Evolutionary conservation across 352 stramenopile genomes (phyloP), one percentile per base, ranked within the genome.

Genomic region (Globisporangium middletonii): DNA sequence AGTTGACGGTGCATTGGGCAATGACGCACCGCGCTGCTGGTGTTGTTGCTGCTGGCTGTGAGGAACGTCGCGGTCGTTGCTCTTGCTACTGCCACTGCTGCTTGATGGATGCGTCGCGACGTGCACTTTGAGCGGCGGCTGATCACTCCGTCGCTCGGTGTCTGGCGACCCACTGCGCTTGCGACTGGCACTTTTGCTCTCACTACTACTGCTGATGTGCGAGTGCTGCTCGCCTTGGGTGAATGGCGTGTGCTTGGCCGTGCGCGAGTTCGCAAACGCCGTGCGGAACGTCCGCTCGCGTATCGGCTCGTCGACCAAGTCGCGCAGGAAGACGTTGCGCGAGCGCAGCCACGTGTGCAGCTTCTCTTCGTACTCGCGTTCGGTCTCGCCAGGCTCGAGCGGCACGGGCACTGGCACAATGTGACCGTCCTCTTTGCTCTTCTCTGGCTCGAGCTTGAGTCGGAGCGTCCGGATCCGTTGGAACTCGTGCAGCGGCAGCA

Each of bases 351-450:
- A 69, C 6, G 51, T 44, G 9, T 46, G 15, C 12, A 69, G 49
- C 15, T 45, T 38, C 23, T 61, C 26, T 52, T 73, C 51, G 55
- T 69, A 65, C 16, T 63, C 11, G 56, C 45, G 35, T 8, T 60
- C 42, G 3, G 35, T 57, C 55, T 67, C 61, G 7, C 50, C 61
- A 0, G 45, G 47, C n/a, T 37, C 49, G 9, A 67, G 45, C 27
- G 61, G 50, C 50, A 63, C 55, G 16, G 50, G 43, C 41, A 67
- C 59, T 33, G 61, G 55, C 28, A 37, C 7, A 9, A 47, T 47
- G 42, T 19, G 19, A 6, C 41, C 41, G 41, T 45, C 41, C 18
- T 19, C 42, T 19, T n/a, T 19, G 42, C 42, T 47, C 42, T 19
- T 11, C 42, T 8, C 42, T 11, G 15, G 18, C 6, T 26, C 18